Evolutionary conservation across 352 stramenopile species (phyloP).

Genomic region (Aphanomyces euteiches): DNA sequence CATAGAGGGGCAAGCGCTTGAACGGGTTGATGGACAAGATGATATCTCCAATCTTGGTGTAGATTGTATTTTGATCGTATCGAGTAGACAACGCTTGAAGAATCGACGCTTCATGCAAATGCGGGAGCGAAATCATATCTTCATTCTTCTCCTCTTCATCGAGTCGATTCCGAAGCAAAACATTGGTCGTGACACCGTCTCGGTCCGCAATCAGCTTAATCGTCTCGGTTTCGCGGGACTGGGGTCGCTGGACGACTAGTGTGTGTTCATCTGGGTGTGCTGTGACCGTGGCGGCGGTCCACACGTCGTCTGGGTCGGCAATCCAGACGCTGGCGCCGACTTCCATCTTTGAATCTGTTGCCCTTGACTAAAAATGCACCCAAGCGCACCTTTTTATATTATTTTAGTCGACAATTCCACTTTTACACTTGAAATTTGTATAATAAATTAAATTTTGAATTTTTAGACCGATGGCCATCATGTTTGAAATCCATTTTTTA

Average conservation of each 20-base stretch:
- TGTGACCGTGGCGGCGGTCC: constrained; percentile 49
- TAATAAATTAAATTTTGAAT: too few relatives aligned
- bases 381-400: neutral
- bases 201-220: constrained; percentile 40
- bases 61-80: constrained; percentile 79
- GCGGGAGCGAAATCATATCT: constrained; percentile 74
- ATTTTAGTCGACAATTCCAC: neutral
- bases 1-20: constrained; percentile 70
- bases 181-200: constrained; percentile 57
- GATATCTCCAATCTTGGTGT: constrained; percentile 84
- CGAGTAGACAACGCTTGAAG: constrained; percentile 70
- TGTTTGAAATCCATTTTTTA: too few relatives aligned
- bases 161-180: constrained; percentile 62
- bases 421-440: too few relatives aligned
- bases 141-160: constrained; percentile 57
- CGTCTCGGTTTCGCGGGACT: constrained; percentile 22
- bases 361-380: too few relatives aligned
- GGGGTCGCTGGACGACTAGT: constrained; percentile 1
- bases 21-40: constrained; percentile 86
- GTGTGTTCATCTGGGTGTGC: neutral
- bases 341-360: constrained; percentile 46
- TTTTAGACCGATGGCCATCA: too few relatives aligned
- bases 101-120: constrained; percentile 82
- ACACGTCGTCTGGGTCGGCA: constrained; percentile 52
- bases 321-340: constrained; percentile 68